These are phyloP conservation scores for Annulohypoxylon stygium DNA, from an alignment of 495 filamentous ascomycete genomes.

Conservation along the genomic window DNA sequence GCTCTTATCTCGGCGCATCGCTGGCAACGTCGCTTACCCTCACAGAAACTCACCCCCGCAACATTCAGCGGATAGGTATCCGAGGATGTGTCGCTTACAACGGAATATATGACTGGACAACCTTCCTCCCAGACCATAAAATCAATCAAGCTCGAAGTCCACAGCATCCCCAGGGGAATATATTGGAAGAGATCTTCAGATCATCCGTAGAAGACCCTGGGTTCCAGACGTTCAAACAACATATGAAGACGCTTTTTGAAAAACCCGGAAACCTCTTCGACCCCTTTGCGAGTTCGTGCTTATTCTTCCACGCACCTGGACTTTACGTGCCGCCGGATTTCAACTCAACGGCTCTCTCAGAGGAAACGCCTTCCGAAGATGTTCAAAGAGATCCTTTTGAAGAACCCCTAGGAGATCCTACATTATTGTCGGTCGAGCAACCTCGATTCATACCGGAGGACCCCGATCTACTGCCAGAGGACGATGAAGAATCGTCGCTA, in stretches of 20 bases:
- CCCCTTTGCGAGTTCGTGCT: constrained; percentile 63
- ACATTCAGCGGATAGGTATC: constrained; percentile 50
- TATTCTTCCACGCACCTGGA: constrained; percentile 66
- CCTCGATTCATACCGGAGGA: no score
- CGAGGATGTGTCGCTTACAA: constrained; percentile 63
- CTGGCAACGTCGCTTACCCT: constrained; percentile 63
- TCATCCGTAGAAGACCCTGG: constrained; percentile 28
- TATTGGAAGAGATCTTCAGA: constrained; percentile 26
- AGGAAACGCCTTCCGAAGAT: constrained; percentile 1
- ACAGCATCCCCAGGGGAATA: neutral
- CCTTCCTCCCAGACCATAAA: constrained; percentile 60
- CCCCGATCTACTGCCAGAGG: no score
- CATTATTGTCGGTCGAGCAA: no score
- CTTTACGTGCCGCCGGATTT: constrained; percentile 58
- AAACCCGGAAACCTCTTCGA: constrained; percentile 62
- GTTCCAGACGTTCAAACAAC: constrained; percentile 46
- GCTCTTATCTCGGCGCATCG: constrained; percentile 64
- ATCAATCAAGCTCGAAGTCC: constrained; percentile 42
- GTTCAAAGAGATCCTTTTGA: neutral
- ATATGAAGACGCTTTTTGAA: constrained; percentile 54
- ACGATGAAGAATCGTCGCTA: no score
- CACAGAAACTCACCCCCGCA: constrained; percentile 58
- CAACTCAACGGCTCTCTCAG: constrained; percentile 29
- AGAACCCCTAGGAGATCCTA: no score
- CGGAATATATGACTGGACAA: constrained; percentile 69